Conservation (phyloP, 2,329 filamentous ascomycete genomes). For the Fusarium secorum region DNA sequence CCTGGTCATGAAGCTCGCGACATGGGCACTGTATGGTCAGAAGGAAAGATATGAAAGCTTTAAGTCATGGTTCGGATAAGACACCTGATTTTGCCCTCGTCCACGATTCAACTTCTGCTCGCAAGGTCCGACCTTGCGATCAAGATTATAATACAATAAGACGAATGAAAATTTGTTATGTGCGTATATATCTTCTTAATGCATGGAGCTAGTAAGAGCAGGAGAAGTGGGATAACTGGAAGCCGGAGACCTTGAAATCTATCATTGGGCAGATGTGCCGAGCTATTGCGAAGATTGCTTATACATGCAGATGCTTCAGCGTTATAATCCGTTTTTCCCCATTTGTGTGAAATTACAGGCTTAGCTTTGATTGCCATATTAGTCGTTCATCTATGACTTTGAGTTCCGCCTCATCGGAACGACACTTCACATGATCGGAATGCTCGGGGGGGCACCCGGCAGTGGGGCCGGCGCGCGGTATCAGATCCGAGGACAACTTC, state of each 20-base stretch:
- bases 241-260: background rate
- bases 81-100: background rate
- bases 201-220: background rate
- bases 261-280: background rate
- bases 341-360: background rate
- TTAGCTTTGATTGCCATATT: background rate
- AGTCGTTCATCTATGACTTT: background rate
- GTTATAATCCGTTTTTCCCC: too few species aligned
- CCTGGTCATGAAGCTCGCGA: background rate
- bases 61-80: background rate
- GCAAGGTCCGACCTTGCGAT: background rate
- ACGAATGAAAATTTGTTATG: background rate
- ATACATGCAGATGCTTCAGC: too few species aligned
- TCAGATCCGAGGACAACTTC: background rate
- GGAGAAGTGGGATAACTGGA: background rate
- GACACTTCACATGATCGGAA: slow-evolving; percentile 11
- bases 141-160: background rate
- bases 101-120: background rate
- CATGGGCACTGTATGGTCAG: background rate
- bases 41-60: background rate
- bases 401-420: background rate
- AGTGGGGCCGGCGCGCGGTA: background rate
- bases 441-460: background rate
- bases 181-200: background rate
- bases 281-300: background rate